Percentiles rank a stretch among this genome's conserved stretches.
These are phyloP conservation scores for Coccomyxa sp. DNA, from an alignment of 139 green algal species.

Conservation along the genomic window DNA sequence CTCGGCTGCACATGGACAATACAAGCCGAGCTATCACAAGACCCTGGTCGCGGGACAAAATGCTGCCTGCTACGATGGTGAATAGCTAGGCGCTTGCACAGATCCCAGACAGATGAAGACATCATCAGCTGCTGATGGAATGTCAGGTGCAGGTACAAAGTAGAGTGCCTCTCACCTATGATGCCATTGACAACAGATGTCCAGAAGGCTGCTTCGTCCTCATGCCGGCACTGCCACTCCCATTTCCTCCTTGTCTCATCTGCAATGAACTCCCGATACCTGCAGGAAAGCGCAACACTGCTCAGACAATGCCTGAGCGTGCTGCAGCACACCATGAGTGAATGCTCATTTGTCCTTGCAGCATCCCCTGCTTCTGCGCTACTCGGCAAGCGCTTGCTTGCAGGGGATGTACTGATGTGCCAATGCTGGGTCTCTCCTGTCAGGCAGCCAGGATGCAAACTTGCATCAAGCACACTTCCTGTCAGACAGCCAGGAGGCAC, in stretches of 20 bases:
- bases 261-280: slow-evolving; percentile 31
- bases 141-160: not conserved
- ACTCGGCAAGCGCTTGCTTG: not conserved
- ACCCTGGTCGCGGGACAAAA: too few species aligned
- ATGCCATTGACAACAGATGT: not conserved
- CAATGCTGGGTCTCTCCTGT: too few species aligned
- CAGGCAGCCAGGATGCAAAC: not conserved
- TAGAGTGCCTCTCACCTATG: too few species aligned
- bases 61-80: not conserved
- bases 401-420: too few species aligned
- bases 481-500: too few species aligned
- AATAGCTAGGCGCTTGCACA: too few species aligned
- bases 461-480: not conserved
- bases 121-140: not conserved
- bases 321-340: not conserved
- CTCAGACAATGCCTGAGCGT: not conserved
- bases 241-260: slow-evolving; percentile 43
- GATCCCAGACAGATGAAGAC: too few species aligned
- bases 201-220: slow-evolving; percentile 29
- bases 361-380: not conserved
- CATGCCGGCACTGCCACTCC: slow-evolving; percentile 23
- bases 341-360: slow-evolving; percentile 2
- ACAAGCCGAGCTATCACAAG: not conserved
- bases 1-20: too few species aligned
- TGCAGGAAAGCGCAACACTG: slow-evolving; percentile 2